Evolutionary conservation across 768 basidiomycete genomes (phyloP).

Genomic region (Cantharellus anzutake): DNA sequence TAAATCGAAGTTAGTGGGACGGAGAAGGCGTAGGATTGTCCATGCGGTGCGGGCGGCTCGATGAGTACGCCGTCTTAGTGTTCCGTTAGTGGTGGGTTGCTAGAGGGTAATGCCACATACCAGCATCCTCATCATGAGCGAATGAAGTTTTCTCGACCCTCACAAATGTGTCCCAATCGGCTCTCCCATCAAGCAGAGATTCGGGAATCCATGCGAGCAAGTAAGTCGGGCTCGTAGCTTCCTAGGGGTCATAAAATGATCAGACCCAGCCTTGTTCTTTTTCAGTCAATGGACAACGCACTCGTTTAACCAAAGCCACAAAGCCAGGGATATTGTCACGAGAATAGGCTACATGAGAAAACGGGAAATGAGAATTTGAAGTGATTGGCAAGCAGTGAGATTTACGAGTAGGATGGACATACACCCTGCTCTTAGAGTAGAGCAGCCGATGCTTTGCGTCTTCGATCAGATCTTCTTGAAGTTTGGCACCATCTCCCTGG

Average conservation of each 20-base stretch:
- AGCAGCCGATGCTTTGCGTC: slow-evolving; percentile 43
- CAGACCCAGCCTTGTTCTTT: background rate
- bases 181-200: slow-evolving; percentile 51
- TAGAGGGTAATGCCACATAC: slow-evolving; percentile 23
- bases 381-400: background rate
- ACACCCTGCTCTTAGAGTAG: slow-evolving; percentile 87
- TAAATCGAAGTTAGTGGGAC: slow-evolving; percentile 79
- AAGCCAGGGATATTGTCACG: slow-evolving; percentile 92
- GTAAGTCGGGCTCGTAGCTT: slow-evolving; percentile 31
- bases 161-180: slow-evolving; percentile 82
- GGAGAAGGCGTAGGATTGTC: slow-evolving; percentile 92
- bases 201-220: slow-evolving; percentile 91
- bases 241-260: background rate
- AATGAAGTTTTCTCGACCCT: slow-evolving; percentile 53
- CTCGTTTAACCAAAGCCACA: slow-evolving; percentile 76
- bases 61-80: slow-evolving; percentile 61
- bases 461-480: slow-evolving; percentile 8
- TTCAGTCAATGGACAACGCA: slow-evolving; percentile 19
- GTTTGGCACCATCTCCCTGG: slow-evolving; percentile 26
- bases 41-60: slow-evolving; percentile 61
- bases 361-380: background rate
- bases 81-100: background rate
- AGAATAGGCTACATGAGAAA: slow-evolving; percentile 44
- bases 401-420: slow-evolving; percentile 49
- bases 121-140: slow-evolving; percentile 42